Percentiles rank a stretch among this genome's conserved stretches.
Evolutionary conservation across 257 asterid genomes (phyloP).

Genomic region (Solanum bulbocastanum): DNA sequence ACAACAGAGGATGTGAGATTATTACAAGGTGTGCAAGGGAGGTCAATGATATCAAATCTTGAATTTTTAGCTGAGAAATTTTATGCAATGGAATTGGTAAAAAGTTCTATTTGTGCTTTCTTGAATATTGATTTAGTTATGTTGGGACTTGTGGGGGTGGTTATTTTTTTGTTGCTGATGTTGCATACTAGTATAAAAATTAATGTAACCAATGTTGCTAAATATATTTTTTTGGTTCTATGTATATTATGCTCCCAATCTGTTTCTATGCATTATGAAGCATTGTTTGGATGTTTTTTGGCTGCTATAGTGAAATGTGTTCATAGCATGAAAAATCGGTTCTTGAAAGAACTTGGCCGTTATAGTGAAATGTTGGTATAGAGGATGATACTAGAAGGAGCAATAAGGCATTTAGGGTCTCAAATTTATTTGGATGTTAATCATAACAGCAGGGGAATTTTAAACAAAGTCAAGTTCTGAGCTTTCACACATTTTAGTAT

Average conservation of each 20-base stretch:
- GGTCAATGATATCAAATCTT: slow-evolving; percentile 10
- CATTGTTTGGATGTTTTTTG: not conserved
- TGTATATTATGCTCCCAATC: not conserved
- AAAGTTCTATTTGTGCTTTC: not conserved
- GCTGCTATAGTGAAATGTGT: not conserved
- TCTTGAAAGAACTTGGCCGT: not conserved
- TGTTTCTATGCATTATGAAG: not conserved
- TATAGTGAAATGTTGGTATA: not conserved
- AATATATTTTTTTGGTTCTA: not conserved
- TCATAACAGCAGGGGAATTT: not conserved
- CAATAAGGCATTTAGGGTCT: not conserved
- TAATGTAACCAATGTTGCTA: not conserved
- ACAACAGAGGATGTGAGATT: slow-evolving; percentile 71
- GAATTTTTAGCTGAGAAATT: not conserved
- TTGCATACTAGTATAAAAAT: not conserved
- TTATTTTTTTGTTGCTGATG: not conserved
- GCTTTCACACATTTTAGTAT: not conserved
- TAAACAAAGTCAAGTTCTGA: not conserved
- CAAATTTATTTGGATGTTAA: not conserved
- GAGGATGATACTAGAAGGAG: not conserved
- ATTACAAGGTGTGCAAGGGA: slow-evolving; percentile 81
- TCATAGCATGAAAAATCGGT: not conserved
- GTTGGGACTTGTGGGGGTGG: not conserved
- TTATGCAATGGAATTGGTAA: slow-evolving; percentile 1
- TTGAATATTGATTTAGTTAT: not conserved